phyloP scores from a whole-genome alignment of 2,329 filamentous ascomycete genomes.

The Cryphonectria naterciae region DNA sequence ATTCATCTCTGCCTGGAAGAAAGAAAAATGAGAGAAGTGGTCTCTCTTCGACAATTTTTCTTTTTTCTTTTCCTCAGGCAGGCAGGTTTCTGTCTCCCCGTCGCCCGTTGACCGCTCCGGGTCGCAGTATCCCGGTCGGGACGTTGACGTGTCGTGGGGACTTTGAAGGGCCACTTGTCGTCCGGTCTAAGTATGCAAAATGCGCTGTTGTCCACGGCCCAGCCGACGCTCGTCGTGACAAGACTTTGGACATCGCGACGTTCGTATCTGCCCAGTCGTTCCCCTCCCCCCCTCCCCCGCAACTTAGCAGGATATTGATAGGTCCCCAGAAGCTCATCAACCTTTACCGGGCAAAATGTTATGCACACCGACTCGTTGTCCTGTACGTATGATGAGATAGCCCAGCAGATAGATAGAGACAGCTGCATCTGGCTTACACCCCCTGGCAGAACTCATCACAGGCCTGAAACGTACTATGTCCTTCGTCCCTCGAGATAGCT shows the following conservation, averaged over 20 bases:
- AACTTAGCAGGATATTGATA: neutral
- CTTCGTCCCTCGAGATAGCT: neutral
- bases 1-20: neutral
- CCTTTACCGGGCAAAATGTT: neutral
- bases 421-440: neutral
- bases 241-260: neutral
- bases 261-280: neutral
- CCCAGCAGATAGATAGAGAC: neutral
- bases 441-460: neutral
- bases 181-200: neutral
- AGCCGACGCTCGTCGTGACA: neutral
- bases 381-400: neutral
- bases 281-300: neutral
- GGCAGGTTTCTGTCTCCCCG: neutral
- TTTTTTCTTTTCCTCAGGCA: neutral
- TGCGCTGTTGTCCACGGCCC: neutral
- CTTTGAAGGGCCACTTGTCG: neutral
- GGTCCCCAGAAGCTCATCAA: neutral
- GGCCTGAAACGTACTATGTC: neutral
- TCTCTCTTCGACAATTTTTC: neutral
- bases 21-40: neutral
- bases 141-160: conserved; percentile 9
- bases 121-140: conserved; percentile 3
- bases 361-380: conserved; percentile 1
- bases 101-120: neutral